Evolutionary conservation across 2,329 filamentous ascomycete species (phyloP), one percentile per base, ranked within the genome.

Genomic region (Eurotiales sp.): DNA sequence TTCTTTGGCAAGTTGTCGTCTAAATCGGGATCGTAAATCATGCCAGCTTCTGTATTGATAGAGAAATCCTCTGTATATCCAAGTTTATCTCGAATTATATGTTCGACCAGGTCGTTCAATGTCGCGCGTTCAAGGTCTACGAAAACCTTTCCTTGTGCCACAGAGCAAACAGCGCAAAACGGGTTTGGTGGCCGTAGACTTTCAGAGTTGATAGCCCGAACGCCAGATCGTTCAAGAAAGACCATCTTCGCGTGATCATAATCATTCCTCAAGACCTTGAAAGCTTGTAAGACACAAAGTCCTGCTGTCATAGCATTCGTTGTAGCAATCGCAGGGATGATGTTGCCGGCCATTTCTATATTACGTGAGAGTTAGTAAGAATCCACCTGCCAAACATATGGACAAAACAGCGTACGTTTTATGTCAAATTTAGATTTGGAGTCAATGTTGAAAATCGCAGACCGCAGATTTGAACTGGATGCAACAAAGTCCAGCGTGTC

Each of bases 261-360:
- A 44, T 91, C 82, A 17, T 83, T 81, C 63, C 79, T 85, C 52
- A 99, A 74, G 21, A 97, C 86, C 69, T 96, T 97, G 77, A 95
- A 93, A 0, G 91, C 86, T 68, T 97, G 87, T 22, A 99, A 74
- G 6, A 97, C 90, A 64, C 91, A 97, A 8, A 99, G 79, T 11
- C 90, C 87, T 14, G 93, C 93, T 1, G 93, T 92, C 68, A 97
- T 95, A 14, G 93, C 93, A 68, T 99, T 99, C 0, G 93, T 97
- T 0, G 93, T 99, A 4, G 93, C 93, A 65, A 99, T 99, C 2
- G 93, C 93, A 1, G 93, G 93, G 55, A 99, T 99, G 62, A 99
- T 99, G 67, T 99, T 99, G 49, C 93, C 93, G 3, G 93, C 93
- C 92, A 97, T 99, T 72, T 99, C 88, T 79, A 43, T 61, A 36